Evolutionary conservation across 352 stramenopile species (phyloP), one percentile per base, ranked within the genome.

Genomic region (Globisporangium canariense): DNA sequence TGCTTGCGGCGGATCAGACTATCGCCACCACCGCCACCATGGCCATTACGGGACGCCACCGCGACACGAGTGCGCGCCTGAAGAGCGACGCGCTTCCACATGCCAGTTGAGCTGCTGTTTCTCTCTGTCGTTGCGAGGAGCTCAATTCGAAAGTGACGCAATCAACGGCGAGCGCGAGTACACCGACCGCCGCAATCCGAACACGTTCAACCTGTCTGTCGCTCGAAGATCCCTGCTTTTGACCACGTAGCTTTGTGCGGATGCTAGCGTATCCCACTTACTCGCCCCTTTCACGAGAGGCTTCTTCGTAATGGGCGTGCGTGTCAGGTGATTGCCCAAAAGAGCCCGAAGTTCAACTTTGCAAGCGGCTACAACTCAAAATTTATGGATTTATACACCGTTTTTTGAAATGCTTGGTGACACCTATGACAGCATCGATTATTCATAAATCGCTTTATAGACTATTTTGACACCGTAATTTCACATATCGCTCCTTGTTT

Each of bases 111-210:
- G 13, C 36, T 41, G 36, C 36, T 49, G 30, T 28, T 28, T 28
- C 25, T 28, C 25, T 28, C n/a, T 49, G 38, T 25, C 5, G 18
- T 4, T 10, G 38, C 22, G 34, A 64, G 32, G 20, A 34, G 34
- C 49, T 30, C 49, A 28, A 57, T 64, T 58, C 36, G 59, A 25
- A 43, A 64, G 40, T 64, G 59, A 58, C 20, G 20, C 36, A 22
- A 34, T 32, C 30, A 62, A 4, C 25, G 41, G 32, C 32, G 25
- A 28, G 25, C 25, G 25, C 25, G 2, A 28, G 25, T 28, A 28
- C 25, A 28, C 25, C 25, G 25, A 28, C 36, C 36, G 36, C 36
- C 36, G 36, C 36, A 41, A 41, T 41, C 16, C 36, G 9, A 41
- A 41, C 36, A 41, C 36, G 36, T 7, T 38, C 34, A 38, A 38